Evolutionary conservation across 805 yeast genomes (phyloP), one percentile per base, ranked within the genome.

Genomic region (Candida ipomoeae): DNA sequence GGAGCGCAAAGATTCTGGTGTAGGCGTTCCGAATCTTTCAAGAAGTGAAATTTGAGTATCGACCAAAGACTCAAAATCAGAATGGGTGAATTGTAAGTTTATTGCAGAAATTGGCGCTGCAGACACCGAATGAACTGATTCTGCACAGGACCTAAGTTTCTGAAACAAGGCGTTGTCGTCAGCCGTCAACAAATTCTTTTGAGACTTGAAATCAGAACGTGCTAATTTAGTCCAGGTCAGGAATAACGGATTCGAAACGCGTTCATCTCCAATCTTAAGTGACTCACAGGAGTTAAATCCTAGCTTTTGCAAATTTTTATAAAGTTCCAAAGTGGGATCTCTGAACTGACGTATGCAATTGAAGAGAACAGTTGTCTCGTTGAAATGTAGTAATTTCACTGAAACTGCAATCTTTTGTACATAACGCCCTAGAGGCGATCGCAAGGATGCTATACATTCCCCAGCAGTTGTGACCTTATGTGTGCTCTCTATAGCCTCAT

Each of bases 21-120:
- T 47, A 4, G 44, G 35, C 1, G 52, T 49, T 14, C 55, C 55
- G 23, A 46, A 42, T 15, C 47, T 46, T 55, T 83, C 86, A 20
- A 83, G 60, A 5, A 78, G 64, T 23, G 70, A 68, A 3, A 84
- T 78, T 53, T 84, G 87, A 40, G 75, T 72, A 39, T 79, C 78
- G 18, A 84, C 63, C 46, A 83, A 62, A 13, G 69, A 67, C 8
- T 77, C 70, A n/a, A 52, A 23, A 26, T 52, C 38, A 20, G 48
- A 44, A 26, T 44, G 32, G 7, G 46, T 44, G 10, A 83, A 57
- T 57, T 81, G 39, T 11, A 34, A 13, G 10, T 44, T 20, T 15
- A 26, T 36, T 15, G 32, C 21, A 17, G 40, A 17, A 2, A 23
- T 14, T 21, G 29, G 38, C 3, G 8, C 45, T 20, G 45, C 45